A percentile compares a stretch with the other conserved stretches of the same genome.
These are phyloP conservation scores for Trichosanthes truncata DNA, from an alignment of 306 rosid genomes.

Conservation along the genomic window DNA sequence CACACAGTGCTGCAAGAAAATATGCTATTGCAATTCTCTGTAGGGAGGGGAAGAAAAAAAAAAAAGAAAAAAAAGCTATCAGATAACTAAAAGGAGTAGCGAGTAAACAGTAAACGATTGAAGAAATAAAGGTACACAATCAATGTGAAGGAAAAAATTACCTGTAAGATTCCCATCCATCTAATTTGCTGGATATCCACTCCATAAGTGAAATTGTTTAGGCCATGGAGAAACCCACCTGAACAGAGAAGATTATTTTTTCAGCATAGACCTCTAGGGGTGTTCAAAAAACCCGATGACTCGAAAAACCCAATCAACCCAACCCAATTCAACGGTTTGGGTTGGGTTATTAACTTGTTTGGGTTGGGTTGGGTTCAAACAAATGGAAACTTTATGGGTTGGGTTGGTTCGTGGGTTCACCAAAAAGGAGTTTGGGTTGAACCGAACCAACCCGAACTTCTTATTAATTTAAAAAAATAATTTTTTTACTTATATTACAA, in stretches of 20 bases:
- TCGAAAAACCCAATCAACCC: too few species aligned
- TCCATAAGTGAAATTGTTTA: conserved; percentile 69
- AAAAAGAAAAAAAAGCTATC: neutral
- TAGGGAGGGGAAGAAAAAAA: conserved; percentile 1
- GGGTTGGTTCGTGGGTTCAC: too few species aligned
- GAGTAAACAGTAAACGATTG: neutral
- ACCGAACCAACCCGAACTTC: too few species aligned
- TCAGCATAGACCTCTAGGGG: conserved; percentile 14
- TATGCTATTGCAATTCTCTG: conserved; percentile 90
- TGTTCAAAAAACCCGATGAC: too few species aligned
- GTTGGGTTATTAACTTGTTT: too few species aligned
- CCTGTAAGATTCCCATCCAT: conserved; percentile 90
- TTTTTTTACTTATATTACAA: too few species aligned
- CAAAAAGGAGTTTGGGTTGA: too few species aligned
- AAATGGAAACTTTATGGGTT: too few species aligned
- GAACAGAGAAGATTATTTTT: conserved; percentile 11
- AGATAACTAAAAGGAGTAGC: neutral
- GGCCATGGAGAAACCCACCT: conserved; percentile 87
- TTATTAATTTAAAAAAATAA: too few species aligned
- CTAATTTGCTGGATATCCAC: conserved; percentile 69
- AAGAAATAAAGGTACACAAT: neutral
- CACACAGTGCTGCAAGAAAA: conserved; percentile 67
- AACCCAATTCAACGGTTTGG: too few species aligned
- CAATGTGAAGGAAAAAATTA: conserved; percentile 9
- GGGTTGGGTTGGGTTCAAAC: too few species aligned